Evolutionary conservation across 2,329 filamentous ascomycete species (phyloP).

Genomic region (Xylariomycetidae sp.): DNA sequence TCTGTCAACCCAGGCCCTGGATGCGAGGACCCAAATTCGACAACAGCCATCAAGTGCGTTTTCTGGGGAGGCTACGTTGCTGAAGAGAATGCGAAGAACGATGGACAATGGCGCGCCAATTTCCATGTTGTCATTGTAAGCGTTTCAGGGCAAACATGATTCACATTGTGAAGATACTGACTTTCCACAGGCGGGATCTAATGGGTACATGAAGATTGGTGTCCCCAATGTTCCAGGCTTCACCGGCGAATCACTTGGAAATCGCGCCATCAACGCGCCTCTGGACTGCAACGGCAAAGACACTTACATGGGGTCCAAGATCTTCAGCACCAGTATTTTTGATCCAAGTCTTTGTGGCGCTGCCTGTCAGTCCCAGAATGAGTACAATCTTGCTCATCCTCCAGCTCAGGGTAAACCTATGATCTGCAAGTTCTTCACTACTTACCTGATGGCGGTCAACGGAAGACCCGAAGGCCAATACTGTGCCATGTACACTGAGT

Average conservation of each 20-base stretch:
- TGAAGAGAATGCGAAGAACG: slow-evolving; percentile 17
- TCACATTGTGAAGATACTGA: no score
- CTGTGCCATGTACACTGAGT: slow-evolving; percentile 33
- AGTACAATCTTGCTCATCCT: slow-evolving; percentile 21
- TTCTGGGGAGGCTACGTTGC: slow-evolving; percentile 24
- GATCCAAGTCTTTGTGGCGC: slow-evolving; percentile 24
- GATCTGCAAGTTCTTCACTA: slow-evolving; percentile 31
- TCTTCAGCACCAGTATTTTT: slow-evolving; percentile 23
- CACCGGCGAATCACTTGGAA: slow-evolving; percentile 18
- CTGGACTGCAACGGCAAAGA: slow-evolving; percentile 17
- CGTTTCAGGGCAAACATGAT: no score
- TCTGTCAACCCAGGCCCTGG: slow-evolving; percentile 14
- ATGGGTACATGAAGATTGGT: slow-evolving; percentile 29
- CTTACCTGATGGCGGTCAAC: slow-evolving; percentile 34
- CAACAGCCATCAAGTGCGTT: slow-evolving; percentile 24
- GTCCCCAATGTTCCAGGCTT: slow-evolving; percentile 15
- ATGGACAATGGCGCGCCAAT: slow-evolving; percentile 13
- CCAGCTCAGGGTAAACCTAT: slow-evolving; percentile 14
- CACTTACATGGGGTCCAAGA: slow-evolving; percentile 26
- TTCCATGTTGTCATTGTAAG: slow-evolving; percentile 34
- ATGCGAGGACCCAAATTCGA: slow-evolving; percentile 18
- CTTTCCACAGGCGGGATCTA: no score
- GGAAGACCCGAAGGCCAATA: slow-evolving; percentile 30
- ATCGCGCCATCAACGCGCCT: slow-evolving; percentile 24
- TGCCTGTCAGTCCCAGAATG: slow-evolving; percentile 22